A percentile compares a stretch with the other conserved stretches of the same genome.
Conservation (phyloP, 768 basidiomycete species). For the Lactarius akahatsu region DNA sequence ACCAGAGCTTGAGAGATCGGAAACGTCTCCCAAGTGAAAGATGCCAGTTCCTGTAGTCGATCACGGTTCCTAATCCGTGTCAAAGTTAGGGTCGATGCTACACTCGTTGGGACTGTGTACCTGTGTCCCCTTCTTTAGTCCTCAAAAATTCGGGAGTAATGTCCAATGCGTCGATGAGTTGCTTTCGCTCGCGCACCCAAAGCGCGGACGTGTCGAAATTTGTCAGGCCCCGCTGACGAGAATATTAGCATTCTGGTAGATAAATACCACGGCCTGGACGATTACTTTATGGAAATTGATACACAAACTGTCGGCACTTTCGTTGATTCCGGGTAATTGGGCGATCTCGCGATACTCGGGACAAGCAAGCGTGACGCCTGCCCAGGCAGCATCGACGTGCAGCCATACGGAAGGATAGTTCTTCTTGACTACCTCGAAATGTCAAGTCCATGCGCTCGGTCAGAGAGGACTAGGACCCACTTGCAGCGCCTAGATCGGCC, state of each 20-base stretch:
- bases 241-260: neutral
- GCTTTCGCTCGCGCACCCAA: slow-evolving; percentile 74
- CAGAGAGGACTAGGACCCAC: slow-evolving; percentile 42
- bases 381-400: slow-evolving; percentile 93
- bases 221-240: slow-evolving; percentile 78
- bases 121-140: slow-evolving; percentile 75
- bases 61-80: slow-evolving; percentile 67
- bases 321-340: slow-evolving; percentile 70
- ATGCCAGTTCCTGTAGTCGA: slow-evolving; percentile 89
- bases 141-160: slow-evolving; percentile 84
- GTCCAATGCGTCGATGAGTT: slow-evolving; percentile 78
- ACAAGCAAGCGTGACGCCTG: slow-evolving; percentile 76
- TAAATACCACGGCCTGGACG: neutral
- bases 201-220: slow-evolving; percentile 82
- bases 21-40: slow-evolving; percentile 83
- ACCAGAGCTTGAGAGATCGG: slow-evolving; percentile 90
- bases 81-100: neutral
- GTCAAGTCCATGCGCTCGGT: neutral
- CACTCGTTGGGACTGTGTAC: slow-evolving; percentile 36
- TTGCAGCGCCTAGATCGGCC: slow-evolving; percentile 66
- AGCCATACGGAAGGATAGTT: slow-evolving; percentile 70
- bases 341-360: slow-evolving; percentile 69
- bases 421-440: slow-evolving; percentile 31
- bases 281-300: slow-evolving; percentile 89
- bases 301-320: slow-evolving; percentile 74